These are phyloP conservation scores for Mercurialis annua DNA, from an alignment of 345 rosid genomes.

Conservation along the genomic window DNA sequence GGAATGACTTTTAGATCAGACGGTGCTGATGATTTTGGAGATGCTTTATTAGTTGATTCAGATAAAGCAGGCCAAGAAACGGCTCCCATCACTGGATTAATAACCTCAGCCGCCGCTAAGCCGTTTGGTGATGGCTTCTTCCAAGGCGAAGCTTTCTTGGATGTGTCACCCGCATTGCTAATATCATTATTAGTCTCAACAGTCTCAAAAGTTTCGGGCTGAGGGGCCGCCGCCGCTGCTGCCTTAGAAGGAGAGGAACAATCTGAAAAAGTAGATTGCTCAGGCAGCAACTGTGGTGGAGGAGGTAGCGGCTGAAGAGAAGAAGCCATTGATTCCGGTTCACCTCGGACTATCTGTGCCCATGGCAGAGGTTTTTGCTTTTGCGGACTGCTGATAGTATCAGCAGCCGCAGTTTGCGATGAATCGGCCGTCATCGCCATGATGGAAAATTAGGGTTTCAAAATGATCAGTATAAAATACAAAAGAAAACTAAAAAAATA, in stretches of 20 bases:
- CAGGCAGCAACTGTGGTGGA: slow-evolving; percentile 9
- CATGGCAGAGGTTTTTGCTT: slow-evolving; percentile 38
- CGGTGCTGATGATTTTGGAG: slow-evolving; percentile 33
- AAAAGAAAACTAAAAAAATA: slow-evolving; percentile 1
- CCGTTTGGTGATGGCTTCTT: slow-evolving; percentile 42
- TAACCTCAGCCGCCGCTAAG: slow-evolving; percentile 25
- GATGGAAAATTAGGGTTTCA: slow-evolving; percentile 22
- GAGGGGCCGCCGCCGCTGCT: slow-evolving; percentile 17
- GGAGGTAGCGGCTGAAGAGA: neutral
- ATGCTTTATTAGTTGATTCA: slow-evolving; percentile 38
- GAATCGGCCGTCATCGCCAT: slow-evolving; percentile 52
- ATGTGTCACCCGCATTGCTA: slow-evolving; percentile 36
- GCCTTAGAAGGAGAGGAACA: slow-evolving; percentile 24
- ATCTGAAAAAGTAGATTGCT: slow-evolving; percentile 22
- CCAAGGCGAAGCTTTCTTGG: slow-evolving; percentile 60
- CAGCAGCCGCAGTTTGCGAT: slow-evolving; percentile 29
- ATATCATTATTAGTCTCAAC: slow-evolving; percentile 23
- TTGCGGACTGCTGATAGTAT: slow-evolving; percentile 31
- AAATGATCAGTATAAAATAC: slow-evolving; percentile 6
- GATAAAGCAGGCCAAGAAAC: slow-evolving; percentile 67
- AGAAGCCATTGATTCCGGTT: slow-evolving; percentile 24
- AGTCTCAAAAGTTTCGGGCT: slow-evolving; percentile 27
- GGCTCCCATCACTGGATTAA: slow-evolving; percentile 50
- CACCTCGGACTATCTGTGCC: slow-evolving; percentile 44
- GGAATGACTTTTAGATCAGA: slow-evolving; percentile 30